phyloP scores from a whole-genome alignment of 2,329 filamentous ascomycete species.

The Aspergillus sp. region DNA sequence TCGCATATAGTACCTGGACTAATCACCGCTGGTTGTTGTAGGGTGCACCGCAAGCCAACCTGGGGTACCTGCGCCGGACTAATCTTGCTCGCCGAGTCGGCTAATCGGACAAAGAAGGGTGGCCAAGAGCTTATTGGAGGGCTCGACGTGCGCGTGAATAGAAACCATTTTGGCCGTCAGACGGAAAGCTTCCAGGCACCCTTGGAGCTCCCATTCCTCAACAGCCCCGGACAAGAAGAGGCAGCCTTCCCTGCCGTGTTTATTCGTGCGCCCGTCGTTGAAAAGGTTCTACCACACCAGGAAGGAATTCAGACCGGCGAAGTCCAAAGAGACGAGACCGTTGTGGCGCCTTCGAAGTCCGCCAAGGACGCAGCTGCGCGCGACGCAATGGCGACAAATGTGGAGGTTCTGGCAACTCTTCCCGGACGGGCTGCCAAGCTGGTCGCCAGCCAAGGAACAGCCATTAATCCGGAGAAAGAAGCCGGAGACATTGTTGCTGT shows the following conservation, averaged over 20 bases:
- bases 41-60: conserved; percentile 72
- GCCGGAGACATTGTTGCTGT: conserved; percentile 80
- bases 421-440: conserved; percentile 52
- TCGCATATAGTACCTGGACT: neutral
- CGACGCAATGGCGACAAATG: conserved; percentile 46
- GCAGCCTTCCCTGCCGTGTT: conserved; percentile 77
- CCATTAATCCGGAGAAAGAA: conserved; percentile 40
- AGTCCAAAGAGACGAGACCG: conserved; percentile 47
- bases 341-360: conserved; percentile 57
- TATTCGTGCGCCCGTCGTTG: conserved; percentile 90
- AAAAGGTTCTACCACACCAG: conserved; percentile 65
- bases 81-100: conserved; percentile 84
- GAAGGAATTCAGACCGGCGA: conserved; percentile 54
- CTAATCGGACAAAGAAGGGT: conserved; percentile 83
- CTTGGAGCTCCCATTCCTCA: conserved; percentile 70
- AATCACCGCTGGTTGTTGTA: conserved; percentile 35
- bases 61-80: conserved; percentile 97
- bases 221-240: conserved; percentile 22
- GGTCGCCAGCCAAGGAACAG: conserved; percentile 41
- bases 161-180: conserved; percentile 94
- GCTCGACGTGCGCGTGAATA: conserved; percentile 82
- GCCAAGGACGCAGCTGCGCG: conserved; percentile 47
- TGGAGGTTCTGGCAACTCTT: conserved; percentile 60
- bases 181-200: conserved; percentile 84
- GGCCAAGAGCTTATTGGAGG: conserved; percentile 93